phyloP scores from a whole-genome alignment of 257 asterid species.

The Solanum bukasovii region DNA sequence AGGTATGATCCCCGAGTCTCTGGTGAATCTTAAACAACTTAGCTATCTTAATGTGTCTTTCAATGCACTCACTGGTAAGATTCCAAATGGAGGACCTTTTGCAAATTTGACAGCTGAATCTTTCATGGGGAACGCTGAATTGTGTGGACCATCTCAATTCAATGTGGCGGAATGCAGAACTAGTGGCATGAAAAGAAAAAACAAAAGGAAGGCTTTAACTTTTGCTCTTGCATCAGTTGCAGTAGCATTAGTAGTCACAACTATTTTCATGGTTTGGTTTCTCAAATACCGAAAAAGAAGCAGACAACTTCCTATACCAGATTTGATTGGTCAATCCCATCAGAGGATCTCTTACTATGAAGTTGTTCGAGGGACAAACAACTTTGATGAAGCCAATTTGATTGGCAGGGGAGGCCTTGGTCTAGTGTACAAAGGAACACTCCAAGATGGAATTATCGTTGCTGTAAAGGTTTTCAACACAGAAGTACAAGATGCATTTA shows the following conservation, averaged over 20 bases:
- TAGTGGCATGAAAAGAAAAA: background rate
- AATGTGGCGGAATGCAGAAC: background rate
- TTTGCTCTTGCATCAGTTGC: background rate
- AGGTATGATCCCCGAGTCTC: background rate
- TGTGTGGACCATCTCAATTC: constrained; percentile 1
- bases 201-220: background rate
- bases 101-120: background rate
- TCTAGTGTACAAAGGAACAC: background rate
- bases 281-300: background rate
- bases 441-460: background rate
- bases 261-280: background rate
- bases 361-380: background rate
- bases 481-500: background rate
- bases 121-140: background rate
- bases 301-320: background rate
- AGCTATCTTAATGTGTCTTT: constrained; percentile 1
- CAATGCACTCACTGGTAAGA: background rate
- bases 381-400: constrained; percentile 5
- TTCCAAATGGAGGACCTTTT: constrained; percentile 5
- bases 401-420: constrained; percentile 4
- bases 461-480: background rate
- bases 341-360: constrained; percentile 2
- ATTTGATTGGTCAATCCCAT: background rate
- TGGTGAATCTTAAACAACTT: background rate
- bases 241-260: background rate